These are phyloP conservation scores for Penicillium sp. DNA, from an alignment of 2,329 filamentous ascomycete genomes.

Conservation along the genomic window DNA sequence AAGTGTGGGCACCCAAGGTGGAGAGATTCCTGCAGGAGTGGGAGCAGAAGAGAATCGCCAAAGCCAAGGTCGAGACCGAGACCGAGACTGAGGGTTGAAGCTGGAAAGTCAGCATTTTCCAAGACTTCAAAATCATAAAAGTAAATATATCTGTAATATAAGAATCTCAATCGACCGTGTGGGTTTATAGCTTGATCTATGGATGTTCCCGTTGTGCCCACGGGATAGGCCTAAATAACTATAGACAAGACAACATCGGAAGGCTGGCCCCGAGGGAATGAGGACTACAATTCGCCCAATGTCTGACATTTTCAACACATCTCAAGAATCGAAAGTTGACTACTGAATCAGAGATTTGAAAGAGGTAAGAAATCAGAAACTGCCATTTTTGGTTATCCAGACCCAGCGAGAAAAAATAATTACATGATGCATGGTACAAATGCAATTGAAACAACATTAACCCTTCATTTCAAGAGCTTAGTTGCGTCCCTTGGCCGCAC, in stretches of 20 bases:
- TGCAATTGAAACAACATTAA: slow-evolving; percentile 9
- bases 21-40: slow-evolving; percentile 57
- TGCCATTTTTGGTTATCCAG: slow-evolving; percentile 17
- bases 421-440: slow-evolving; percentile 16
- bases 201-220: background rate
- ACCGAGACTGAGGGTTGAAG: background rate
- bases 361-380: slow-evolving; percentile 9
- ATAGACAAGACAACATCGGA: no score
- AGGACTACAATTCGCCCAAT: background rate
- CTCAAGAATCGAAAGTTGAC: background rate
- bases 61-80: slow-evolving; percentile 11
- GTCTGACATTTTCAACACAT: background rate
- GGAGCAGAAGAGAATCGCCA: slow-evolving; percentile 44
- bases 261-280: background rate
- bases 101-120: background rate
- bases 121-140: background rate
- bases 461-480: slow-evolving; percentile 13
- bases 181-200: background rate
- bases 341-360: background rate
- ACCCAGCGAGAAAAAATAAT: slow-evolving; percentile 17
- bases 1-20: slow-evolving; percentile 79
- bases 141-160: slow-evolving; percentile 6
- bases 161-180: background rate
- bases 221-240: background rate
- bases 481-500: slow-evolving; percentile 34